Evolutionary conservation across 768 basidiomycete genomes (phyloP).

Genomic region (Agaricus subrufescens): DNA sequence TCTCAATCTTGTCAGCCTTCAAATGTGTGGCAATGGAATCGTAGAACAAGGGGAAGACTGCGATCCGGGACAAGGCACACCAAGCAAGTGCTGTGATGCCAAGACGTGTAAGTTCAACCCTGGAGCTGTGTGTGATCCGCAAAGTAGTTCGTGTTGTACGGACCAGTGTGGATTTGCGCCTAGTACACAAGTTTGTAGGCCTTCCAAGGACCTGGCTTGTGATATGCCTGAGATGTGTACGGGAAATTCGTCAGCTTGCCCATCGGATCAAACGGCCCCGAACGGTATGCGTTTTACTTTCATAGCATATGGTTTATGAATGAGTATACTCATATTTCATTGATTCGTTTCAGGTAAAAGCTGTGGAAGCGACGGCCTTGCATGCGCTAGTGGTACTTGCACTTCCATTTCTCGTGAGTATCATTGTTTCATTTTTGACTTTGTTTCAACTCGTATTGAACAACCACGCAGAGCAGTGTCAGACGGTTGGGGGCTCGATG

Average conservation of each 20-base stretch:
- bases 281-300: slow-evolving; percentile 46
- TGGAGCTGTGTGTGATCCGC: slow-evolving; percentile 75
- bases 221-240: slow-evolving; percentile 74
- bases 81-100: slow-evolving; percentile 69
- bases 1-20: slow-evolving; percentile 48
- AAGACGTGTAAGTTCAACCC: slow-evolving; percentile 68
- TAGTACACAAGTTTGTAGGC: slow-evolving; percentile 62
- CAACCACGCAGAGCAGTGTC: slow-evolving; percentile 60
- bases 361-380: slow-evolving; percentile 60
- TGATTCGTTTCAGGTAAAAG: slow-evolving; percentile 40
- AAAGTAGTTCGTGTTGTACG: slow-evolving; percentile 74
- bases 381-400: slow-evolving; percentile 76
- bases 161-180: slow-evolving; percentile 65
- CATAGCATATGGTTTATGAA: background rate
- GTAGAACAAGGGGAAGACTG: slow-evolving; percentile 83
- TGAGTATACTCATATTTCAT: background rate
- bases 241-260: slow-evolving; percentile 70
- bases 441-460: slow-evolving; percentile 13
- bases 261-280: slow-evolving; percentile 50
- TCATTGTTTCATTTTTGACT: slow-evolving; percentile 7
- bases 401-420: slow-evolving; percentile 65
- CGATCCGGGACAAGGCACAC: slow-evolving; percentile 65
- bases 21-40: slow-evolving; percentile 84
- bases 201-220: slow-evolving; percentile 59
- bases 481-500: slow-evolving; percentile 67